phyloP scores from a whole-genome alignment of 192 early-diverging fungal species.

The Spizellomyces sp. region DNA sequence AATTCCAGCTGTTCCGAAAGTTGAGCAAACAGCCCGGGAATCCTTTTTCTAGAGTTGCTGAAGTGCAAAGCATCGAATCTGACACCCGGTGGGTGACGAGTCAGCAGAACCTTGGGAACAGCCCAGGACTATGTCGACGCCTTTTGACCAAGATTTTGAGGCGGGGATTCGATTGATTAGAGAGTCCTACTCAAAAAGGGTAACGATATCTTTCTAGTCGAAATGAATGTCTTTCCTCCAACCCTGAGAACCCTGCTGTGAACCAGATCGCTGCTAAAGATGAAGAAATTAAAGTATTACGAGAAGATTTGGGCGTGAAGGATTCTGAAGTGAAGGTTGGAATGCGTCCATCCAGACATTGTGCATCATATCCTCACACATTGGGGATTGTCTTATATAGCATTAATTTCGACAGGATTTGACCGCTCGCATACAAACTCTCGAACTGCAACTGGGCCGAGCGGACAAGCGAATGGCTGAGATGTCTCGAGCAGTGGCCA shows the following conservation, averaged over 20 bases:
- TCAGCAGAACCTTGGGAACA: too few species aligned
- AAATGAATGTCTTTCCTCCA: neutral
- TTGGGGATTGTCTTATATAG: conserved; percentile 1
- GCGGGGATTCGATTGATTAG: conserved; percentile 27
- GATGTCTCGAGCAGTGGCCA: conserved; percentile 32
- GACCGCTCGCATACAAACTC: neutral
- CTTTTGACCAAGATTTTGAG: conserved; percentile 30
- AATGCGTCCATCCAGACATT: neutral
- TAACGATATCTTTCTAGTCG: neutral
- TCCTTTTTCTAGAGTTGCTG: too few species aligned
- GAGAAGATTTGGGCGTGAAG: conserved; percentile 10
- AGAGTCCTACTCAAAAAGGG: conserved; percentile 26
- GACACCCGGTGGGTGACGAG: too few species aligned
- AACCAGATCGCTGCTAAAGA: conserved; percentile 27
- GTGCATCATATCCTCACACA: too few species aligned
- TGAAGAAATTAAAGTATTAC: conserved; percentile 14
- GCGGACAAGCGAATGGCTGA: conserved; percentile 29
- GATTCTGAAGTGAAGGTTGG: conserved; percentile 35
- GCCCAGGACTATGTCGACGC: too few species aligned
- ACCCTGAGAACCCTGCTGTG: neutral
- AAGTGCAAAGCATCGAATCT: too few species aligned
- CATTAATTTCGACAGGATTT: neutral
- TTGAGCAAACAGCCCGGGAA: too few species aligned
- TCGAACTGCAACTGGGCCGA: neutral
- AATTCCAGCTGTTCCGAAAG: too few species aligned